phyloP scores from a whole-genome alignment of 1,284 basidiomycete species.

The Peniophora sp. region DNA sequence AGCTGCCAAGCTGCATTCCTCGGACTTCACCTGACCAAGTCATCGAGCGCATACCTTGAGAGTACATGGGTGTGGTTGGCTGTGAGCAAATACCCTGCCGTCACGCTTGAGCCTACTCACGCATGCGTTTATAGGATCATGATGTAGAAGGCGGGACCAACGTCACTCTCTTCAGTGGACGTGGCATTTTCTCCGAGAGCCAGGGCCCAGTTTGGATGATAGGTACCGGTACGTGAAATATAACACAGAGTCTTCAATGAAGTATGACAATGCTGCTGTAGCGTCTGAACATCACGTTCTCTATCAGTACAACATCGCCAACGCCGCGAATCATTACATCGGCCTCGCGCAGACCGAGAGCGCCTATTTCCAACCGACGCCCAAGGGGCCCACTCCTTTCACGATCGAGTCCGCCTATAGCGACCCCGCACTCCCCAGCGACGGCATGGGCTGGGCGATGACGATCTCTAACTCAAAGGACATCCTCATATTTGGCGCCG shows the following conservation, averaged over 20 bases:
- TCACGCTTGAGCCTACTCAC: constrained; percentile 5
- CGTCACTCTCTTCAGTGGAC: constrained; percentile 57
- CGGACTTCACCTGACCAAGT: constrained; percentile 53
- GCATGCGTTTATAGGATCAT: constrained; percentile 19
- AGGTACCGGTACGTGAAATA: constrained; percentile 65
- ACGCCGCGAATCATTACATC: constrained; percentile 62
- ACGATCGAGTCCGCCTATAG: constrained; percentile 35
- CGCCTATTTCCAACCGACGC: constrained; percentile 53
- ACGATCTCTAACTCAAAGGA: constrained; percentile 43
- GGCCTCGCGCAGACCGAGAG: constrained; percentile 12
- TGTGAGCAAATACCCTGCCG: constrained; percentile 46
- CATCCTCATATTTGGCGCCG: constrained; percentile 63
- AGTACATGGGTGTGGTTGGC: constrained; percentile 76
- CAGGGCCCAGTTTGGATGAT: constrained; percentile 70
- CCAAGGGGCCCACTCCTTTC: constrained; percentile 52
- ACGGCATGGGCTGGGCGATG: constrained; percentile 54
- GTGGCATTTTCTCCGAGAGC: constrained; percentile 72
- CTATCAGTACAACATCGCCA: constrained; percentile 60
- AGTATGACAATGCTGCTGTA: background rate
- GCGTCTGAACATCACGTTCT: constrained; percentile 58
- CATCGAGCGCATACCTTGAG: constrained; percentile 52
- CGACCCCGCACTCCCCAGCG: constrained; percentile 44
- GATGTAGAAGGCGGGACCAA: constrained; percentile 29
- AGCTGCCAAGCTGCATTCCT: constrained; percentile 54
- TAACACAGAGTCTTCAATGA: too few relatives aligned